Percentiles rank a stretch among this genome's conserved stretches.
Evolutionary conservation across 495 filamentous ascomycete species (phyloP).

Genomic region (Penicillium lividum): DNA sequence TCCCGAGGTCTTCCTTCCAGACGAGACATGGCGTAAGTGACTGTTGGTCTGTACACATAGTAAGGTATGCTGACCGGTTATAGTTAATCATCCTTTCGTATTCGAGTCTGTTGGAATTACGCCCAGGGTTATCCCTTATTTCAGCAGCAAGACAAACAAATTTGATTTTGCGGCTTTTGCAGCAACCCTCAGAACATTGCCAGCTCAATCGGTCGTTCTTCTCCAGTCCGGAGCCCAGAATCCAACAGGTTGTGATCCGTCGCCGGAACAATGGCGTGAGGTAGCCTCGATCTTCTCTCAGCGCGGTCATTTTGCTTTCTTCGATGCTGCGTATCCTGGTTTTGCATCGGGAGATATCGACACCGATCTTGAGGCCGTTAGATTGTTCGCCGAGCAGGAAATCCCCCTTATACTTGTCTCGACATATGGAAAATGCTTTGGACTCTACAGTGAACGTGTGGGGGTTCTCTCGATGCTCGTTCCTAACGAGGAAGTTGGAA

Average conservation of each 20-base stretch:
- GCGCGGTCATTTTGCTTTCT: conserved; percentile 21
- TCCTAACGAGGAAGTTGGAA: conserved; percentile 13
- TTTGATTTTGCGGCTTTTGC: conserved; percentile 16
- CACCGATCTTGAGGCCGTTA: conserved; percentile 13
- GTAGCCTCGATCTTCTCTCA: conserved; percentile 13
- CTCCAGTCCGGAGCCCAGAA: conserved; percentile 21
- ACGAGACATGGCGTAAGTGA: conserved; percentile 15
- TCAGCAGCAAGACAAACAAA: conserved; percentile 14
- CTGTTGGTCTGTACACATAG: not conserved
- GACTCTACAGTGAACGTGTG: conserved; percentile 23
- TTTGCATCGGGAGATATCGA: conserved; percentile 23
- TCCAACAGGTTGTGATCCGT: conserved; percentile 21
- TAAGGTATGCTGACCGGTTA: not conserved
- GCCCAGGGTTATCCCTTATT: conserved; percentile 15
- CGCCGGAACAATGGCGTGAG: conserved; percentile 15
- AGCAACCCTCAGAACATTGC: conserved; percentile 8
- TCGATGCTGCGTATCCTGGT: conserved; percentile 21
- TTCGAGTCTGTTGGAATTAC: conserved; percentile 17
- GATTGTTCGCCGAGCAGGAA: conserved; percentile 15
- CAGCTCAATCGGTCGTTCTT: conserved; percentile 21
- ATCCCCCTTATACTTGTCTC: conserved; percentile 19
- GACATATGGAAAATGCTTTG: conserved; percentile 22
- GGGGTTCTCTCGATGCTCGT: conserved; percentile 15
- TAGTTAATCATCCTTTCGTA: conserved; percentile 18
- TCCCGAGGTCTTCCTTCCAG: conserved; percentile 17